Percentiles rank a stretch among this genome's conserved stretches.
These are phyloP conservation scores for Eucalyptus cloeziana DNA, from an alignment of 345 rosid species.

Conservation along the genomic window DNA sequence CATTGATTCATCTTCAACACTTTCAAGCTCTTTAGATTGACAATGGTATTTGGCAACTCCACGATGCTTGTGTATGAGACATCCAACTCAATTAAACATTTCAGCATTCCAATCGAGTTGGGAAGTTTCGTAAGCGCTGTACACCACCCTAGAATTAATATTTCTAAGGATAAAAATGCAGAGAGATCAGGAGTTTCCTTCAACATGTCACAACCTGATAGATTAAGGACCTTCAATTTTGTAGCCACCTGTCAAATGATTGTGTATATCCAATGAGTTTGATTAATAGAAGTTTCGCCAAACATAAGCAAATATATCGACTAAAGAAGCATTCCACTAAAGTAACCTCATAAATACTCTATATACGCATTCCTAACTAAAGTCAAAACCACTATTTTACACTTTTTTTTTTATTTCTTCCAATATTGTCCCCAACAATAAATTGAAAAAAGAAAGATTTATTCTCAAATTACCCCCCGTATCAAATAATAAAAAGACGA, in stretches of 20 bases:
- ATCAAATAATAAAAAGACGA: too few species aligned
- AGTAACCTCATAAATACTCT: not conserved
- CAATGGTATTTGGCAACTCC: not conserved
- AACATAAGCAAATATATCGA: not conserved
- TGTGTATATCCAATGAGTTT: not conserved
- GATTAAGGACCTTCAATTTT: not conserved
- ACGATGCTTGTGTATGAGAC: rapidly evolving
- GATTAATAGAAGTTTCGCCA: not conserved
- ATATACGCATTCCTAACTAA: not conserved
- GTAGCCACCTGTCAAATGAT: not conserved
- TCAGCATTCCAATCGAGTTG: not conserved
- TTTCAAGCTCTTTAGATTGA: not conserved
- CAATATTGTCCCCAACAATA: too few species aligned
- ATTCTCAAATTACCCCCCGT: too few species aligned
- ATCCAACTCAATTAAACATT: not conserved
- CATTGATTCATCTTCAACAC: not conserved
- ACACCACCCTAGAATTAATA: rapidly evolving
- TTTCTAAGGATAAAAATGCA: not conserved
- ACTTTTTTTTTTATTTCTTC: too few species aligned
- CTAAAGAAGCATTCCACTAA: not conserved
- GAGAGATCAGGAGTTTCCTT: not conserved
- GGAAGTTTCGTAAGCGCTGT: rapidly evolving
- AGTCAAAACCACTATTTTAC: not conserved
- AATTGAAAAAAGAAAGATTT: too few species aligned
- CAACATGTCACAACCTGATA: rapidly evolving